Conservation (phyloP, 2,329 filamentous ascomycete species). For the Cercospora berteroae region DNA sequence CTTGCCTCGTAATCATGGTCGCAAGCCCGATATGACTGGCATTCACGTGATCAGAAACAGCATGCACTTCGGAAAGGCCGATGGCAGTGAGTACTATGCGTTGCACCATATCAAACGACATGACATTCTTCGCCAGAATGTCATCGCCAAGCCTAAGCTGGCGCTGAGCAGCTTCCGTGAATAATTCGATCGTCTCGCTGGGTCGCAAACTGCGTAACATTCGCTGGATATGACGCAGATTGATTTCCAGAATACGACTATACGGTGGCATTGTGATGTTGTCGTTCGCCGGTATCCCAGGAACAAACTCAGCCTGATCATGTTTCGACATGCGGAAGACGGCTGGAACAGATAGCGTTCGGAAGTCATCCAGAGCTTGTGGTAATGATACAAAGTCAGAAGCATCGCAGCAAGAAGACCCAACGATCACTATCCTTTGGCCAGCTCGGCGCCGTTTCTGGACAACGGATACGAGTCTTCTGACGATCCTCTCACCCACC, state of each 20-base stretch:
- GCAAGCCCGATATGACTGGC: constrained; percentile 40
- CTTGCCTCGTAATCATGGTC: constrained; percentile 23
- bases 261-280: constrained; percentile 21
- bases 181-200: constrained; percentile 23
- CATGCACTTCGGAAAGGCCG: constrained; percentile 47
- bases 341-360: constrained; percentile 56
- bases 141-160: constrained; percentile 34
- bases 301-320: constrained; percentile 17
- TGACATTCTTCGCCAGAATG: constrained; percentile 53
- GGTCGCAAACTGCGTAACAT: constrained; percentile 56
- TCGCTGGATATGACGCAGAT: constrained; percentile 62
- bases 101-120: constrained; percentile 58
- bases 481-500: constrained; percentile 68
- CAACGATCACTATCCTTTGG: constrained; percentile 71
- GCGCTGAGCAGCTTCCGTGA: constrained; percentile 18
- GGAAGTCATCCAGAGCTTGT: constrained; percentile 45
- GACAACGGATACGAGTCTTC: constrained; percentile 67
- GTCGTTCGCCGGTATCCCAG: constrained; percentile 11
- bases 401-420: constrained; percentile 62
- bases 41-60: constrained; percentile 32
- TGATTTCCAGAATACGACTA: constrained; percentile 50
- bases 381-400: constrained; percentile 2
- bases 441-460: constrained; percentile 70
- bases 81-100: constrained; percentile 56
- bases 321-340: constrained; percentile 36